Evolutionary conservation across 129 eudicot genomes (phyloP), one percentile per base, ranked within the genome.

Genomic region (Daucus carota): DNA sequence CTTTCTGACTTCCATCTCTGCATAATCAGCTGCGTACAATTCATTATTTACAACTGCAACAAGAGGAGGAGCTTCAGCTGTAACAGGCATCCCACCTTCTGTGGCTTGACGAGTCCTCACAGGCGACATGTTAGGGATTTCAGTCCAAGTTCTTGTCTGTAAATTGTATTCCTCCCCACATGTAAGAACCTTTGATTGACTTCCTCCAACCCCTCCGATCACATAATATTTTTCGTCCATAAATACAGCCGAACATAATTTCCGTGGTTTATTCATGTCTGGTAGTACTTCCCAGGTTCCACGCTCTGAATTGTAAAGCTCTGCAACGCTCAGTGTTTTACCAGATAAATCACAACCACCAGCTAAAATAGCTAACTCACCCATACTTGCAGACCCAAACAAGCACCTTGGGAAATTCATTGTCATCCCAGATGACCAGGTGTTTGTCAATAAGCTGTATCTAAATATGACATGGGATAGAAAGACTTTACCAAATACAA

Each of bases 371-470:
- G 92, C 97, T 20, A 87, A 84, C 84, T 87, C 92, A 20, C 97
- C 96, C n/a, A 87, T 84, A 73, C 97, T 92, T 16, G 97, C 97
- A 0, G 97, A 92, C 41, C 97, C 96, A 43, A 92, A 92, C 83
- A 92, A 80, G 60, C 92, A 92, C 63, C 97, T 67, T 54, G 97
- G 92, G 63, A 77, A 84, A 60, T 85, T 87, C 96, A 92, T 92
- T 29, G 80, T 68, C 88, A 73, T 79, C 43, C 96, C 92, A n/a
- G 83, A 72, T 26, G 96, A 82, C 97, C 97, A 92, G 26, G 89
- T 80, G 85, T 92, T 92, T 16, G 87, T 89, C 74, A 87, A 48
- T 50, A 92, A 69, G 69, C 97, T 89, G 73, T 92, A 92, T 63
- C 84, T 84, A 47, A 89, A 87, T 32, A 92, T 89, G 29, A 84